phyloP scores from a whole-genome alignment of 768 basidiomycete genomes.

The Cystobasidium ongulense region DNA sequence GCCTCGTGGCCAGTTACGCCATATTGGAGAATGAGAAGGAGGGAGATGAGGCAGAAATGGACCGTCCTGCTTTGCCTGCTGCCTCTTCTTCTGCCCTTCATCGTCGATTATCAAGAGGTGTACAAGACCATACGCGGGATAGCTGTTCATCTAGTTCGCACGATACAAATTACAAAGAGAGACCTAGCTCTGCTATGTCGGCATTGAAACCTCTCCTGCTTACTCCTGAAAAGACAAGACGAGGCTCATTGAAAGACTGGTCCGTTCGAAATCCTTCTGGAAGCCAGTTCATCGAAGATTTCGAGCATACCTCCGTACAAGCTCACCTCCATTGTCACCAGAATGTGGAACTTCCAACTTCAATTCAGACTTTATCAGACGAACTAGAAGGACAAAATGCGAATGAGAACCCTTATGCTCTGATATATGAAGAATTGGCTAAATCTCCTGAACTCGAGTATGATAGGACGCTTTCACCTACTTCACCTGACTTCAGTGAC shows the following conservation, averaged over 20 bases:
- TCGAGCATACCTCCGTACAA: neutral
- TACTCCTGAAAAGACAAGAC: neutral
- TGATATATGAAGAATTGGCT: neutral
- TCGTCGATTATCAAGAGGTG: neutral
- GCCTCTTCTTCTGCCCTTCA: neutral
- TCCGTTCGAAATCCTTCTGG: neutral
- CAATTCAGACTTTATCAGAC: neutral
- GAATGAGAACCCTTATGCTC: neutral
- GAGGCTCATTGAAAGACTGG: slow-evolving; percentile 1
- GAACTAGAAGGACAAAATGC: neutral
- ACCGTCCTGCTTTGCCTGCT: neutral
- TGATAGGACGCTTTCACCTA: neutral
- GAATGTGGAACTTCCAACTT: no score
- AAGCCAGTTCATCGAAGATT: neutral
- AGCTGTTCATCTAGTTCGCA: neutral
- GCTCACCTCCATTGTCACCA: neutral
- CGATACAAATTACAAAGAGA: neutral
- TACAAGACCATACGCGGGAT: neutral
- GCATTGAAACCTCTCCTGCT: neutral
- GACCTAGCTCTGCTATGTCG: neutral
- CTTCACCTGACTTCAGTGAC: neutral
- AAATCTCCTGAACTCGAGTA: neutral
- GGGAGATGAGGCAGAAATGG: neutral
- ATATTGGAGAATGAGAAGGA: neutral
- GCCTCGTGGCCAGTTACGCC: neutral